These are phyloP conservation scores for Plenodomus lindquistii DNA, from an alignment of 2,329 filamentous ascomycete species.

Conservation along the genomic window DNA sequence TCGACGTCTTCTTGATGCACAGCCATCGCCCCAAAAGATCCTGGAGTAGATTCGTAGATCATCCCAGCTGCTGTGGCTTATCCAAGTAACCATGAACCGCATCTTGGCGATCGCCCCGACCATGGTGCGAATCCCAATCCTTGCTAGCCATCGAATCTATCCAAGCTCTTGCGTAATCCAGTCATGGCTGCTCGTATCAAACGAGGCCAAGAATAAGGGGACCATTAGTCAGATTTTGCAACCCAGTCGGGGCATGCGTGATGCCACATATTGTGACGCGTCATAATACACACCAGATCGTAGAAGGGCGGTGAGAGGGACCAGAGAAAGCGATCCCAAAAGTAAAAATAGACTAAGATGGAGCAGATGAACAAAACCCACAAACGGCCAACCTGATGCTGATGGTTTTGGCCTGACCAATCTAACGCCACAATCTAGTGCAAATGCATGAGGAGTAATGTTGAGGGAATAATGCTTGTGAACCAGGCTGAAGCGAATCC, in stretches of 20 bases:
- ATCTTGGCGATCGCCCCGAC: neutral
- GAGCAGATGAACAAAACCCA: constrained; percentile 10
- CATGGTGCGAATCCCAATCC: neutral
- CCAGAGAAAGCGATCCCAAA: neutral
- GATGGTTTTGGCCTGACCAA: constrained; percentile 25
- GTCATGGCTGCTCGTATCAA: neutral
- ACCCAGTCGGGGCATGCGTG: neutral
- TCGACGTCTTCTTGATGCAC: neutral
- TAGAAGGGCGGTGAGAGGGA: neutral
- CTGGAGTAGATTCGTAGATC: neutral
- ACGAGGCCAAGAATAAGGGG: neutral
- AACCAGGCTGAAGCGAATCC: constrained; percentile 20
- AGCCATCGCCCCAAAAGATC: neutral
- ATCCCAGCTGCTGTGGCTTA: neutral
- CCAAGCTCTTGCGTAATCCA: neutral
- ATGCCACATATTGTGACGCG: neutral
- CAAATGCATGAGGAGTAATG: constrained; percentile 23
- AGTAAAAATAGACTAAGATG: constrained; percentile 2
- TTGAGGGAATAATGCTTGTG: constrained; percentile 32
- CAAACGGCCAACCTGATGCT: constrained; percentile 30
- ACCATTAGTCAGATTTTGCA: neutral
- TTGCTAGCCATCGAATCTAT: neutral
- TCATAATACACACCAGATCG: neutral
- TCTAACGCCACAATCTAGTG: constrained; percentile 30
- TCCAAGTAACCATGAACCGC: neutral